phyloP scores from a whole-genome alignment of 2,329 filamentous ascomycete species.

The Phaeosphaeria sp. region DNA sequence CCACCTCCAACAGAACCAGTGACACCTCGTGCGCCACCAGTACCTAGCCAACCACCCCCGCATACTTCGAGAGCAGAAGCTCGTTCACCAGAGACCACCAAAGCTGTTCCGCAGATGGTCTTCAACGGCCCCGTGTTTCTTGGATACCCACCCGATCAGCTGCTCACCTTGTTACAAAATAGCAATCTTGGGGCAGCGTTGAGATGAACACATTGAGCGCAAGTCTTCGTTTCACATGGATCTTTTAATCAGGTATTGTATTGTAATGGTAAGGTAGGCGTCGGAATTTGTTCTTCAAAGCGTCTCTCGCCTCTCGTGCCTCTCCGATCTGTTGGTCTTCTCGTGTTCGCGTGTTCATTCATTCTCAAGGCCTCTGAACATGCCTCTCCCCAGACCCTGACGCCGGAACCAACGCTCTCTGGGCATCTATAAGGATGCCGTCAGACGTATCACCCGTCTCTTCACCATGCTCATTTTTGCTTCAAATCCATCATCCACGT shows the following conservation, averaged over 20 bases:
- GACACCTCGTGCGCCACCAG: constrained; percentile 16
- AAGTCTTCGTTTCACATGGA: constrained; percentile 12
- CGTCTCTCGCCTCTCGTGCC: not conserved
- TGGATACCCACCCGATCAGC: constrained; percentile 66
- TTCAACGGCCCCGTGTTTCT: constrained; percentile 96
- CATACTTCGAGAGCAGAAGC: constrained; percentile 8
- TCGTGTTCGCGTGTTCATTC: not conserved
- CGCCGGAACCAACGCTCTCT: not conserved
- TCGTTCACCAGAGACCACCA: constrained; percentile 19
- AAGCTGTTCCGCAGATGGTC: constrained; percentile 70
- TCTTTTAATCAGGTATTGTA: constrained; percentile 30
- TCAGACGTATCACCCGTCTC: not conserved
- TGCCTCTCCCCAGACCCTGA: not conserved
- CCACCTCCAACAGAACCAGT: constrained; percentile 18
- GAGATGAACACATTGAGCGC: constrained; percentile 19
- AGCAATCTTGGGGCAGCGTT: constrained; percentile 43
- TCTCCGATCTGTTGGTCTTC: not conserved
- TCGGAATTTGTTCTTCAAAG: constrained; percentile 17
- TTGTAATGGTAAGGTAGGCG: constrained; percentile 33
- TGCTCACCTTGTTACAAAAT: constrained; percentile 43
- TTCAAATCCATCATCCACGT: constrained; percentile 54
- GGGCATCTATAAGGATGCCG: not conserved
- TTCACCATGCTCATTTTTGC: constrained; percentile 40
- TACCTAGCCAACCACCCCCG: constrained; percentile 12
- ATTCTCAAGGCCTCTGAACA: not conserved